A percentile compares a stretch with the other conserved stretches of the same genome.
Evolutionary conservation across 345 rosid species (phyloP).

Genomic region (Trapa incisa): DNA sequence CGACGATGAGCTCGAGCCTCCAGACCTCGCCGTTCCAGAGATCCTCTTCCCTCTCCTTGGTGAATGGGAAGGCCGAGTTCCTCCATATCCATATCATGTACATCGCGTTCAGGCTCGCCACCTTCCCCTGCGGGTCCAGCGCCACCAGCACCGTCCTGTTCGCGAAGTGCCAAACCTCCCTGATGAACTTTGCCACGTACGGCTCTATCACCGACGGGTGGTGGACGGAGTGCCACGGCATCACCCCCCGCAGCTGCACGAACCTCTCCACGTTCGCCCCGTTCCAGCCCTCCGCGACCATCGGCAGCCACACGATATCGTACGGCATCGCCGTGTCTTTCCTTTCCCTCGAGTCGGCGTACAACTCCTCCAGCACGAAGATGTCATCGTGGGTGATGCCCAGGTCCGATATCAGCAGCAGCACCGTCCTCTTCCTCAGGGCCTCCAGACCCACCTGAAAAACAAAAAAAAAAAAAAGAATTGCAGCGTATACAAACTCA

Average conservation of each 20-base stretch:
- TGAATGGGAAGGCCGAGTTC: constrained; percentile 19
- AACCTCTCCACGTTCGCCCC: constrained; percentile 15
- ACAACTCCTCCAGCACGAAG: constrained; percentile 10
- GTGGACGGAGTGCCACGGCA: constrained; percentile 26
- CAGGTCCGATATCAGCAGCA: constrained; percentile 26
- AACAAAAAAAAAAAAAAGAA: background rate
- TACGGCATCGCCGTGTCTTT: constrained; percentile 4
- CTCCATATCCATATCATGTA: constrained; percentile 27
- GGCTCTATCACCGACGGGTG: constrained; percentile 20
- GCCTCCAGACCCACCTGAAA: constrained; percentile 14
- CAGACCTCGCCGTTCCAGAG: constrained; percentile 23
- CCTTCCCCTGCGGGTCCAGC: constrained; percentile 21
- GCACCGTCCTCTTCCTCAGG: constrained; percentile 16
- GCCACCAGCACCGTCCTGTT: constrained; percentile 19
- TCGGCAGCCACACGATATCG: constrained; percentile 38
- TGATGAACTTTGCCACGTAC: constrained; percentile 22
- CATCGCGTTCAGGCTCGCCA: constrained; percentile 14
- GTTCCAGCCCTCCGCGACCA: constrained; percentile 19
- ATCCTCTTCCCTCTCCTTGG: constrained; percentile 12
- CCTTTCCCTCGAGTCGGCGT: constrained; percentile 10
- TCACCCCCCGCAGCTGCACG: constrained; percentile 7
- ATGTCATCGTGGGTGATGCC: constrained; percentile 28
- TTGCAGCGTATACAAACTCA: no score
- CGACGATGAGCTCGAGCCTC: constrained; percentile 20
- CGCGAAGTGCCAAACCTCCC: constrained; percentile 17